These are phyloP conservation scores for Hemerocallis citrina DNA, from an alignment of 106 monocot genomes.

Conservation along the genomic window DNA sequence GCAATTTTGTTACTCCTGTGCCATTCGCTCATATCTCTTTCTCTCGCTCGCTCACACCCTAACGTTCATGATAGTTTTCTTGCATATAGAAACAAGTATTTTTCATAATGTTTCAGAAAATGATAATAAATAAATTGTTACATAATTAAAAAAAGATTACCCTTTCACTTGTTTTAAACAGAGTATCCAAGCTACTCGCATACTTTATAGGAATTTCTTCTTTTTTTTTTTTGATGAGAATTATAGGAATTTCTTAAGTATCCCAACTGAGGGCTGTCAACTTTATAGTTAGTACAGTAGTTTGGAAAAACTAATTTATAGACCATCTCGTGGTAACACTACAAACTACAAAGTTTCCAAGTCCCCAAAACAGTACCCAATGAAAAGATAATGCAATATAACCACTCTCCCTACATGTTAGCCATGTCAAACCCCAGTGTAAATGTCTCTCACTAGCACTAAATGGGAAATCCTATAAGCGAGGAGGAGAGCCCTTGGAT, in stretches of 20 bases:
- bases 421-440: constrained; percentile 28
- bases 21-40: too few relatives aligned
- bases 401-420: constrained; percentile 3
- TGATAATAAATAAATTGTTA: not conserved
- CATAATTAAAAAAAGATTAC: not conserved
- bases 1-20: too few relatives aligned
- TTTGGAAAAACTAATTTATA: not conserved
- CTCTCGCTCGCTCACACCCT: too few relatives aligned
- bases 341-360: constrained; percentile 8
- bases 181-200: too few relatives aligned
- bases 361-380: constrained; percentile 6
- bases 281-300: not conserved
- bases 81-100: not conserved
- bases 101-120: not conserved
- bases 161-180: not conserved
- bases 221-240: too few relatives aligned
- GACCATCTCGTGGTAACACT: not conserved
- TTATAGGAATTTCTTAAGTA: not conserved
- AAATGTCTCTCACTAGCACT: constrained; percentile 8
- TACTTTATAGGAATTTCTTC: too few relatives aligned
- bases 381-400: not conserved
- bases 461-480: too few relatives aligned
- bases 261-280: not conserved
- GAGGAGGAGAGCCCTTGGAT: too few relatives aligned
- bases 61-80: not conserved